Conservation (phyloP, 2,329 filamentous ascomycete species). For the Xylaria sp. region DNA sequence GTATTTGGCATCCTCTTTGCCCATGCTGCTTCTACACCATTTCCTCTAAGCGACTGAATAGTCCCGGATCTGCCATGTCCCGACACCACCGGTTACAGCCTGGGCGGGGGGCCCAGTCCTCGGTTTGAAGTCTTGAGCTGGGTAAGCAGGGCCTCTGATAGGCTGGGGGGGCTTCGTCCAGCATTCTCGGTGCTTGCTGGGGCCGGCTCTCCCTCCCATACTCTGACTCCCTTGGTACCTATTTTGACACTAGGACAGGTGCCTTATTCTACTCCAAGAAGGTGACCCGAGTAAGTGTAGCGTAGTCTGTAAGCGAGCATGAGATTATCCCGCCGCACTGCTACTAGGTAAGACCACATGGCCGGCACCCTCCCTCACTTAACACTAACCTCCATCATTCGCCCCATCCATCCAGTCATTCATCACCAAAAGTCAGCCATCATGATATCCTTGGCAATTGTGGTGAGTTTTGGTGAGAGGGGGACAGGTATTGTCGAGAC, state of each 20-base stretch:
- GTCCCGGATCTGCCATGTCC: constrained; percentile 23
- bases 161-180: not conserved
- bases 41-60: not conserved
- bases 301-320: constrained; percentile 16
- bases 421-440: not conserved
- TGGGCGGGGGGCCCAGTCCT: not conserved
- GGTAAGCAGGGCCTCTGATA: constrained; percentile 8
- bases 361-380: constrained; percentile 17
- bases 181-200: not conserved
- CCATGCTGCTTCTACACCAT: not conserved
- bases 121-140: constrained; percentile 29
- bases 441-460: not conserved
- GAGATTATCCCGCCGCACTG: too few relatives aligned
- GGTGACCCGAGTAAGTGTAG: not conserved
- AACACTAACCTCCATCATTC: not conserved
- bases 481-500: too few relatives aligned
- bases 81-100: constrained; percentile 14
- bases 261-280: not conserved
- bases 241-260: not conserved
- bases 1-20: constrained; percentile 11
- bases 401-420: too few relatives aligned
- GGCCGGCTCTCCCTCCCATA: not conserved
- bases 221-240: not conserved
- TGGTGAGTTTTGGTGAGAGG: not conserved
- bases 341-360: too few relatives aligned